Evolutionary conservation across 768 basidiomycete genomes (phyloP).

Genomic region (Leccinum variicolor): DNA sequence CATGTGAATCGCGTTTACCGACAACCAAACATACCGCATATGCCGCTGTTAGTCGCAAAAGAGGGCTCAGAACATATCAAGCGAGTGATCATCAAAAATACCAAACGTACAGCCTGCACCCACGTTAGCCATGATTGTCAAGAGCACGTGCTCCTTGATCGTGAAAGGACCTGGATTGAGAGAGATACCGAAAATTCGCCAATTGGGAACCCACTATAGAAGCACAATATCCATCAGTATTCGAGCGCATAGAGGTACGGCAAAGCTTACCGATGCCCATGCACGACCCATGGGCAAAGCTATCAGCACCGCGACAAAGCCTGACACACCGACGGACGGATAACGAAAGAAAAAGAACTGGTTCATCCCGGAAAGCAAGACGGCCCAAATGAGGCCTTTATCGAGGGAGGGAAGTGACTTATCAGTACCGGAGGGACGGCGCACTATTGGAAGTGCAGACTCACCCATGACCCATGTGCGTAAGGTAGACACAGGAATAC

Average conservation of each 20-base stretch:
- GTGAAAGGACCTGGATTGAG: slow-evolving; percentile 74
- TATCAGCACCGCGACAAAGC: slow-evolving; percentile 67
- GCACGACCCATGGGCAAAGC: slow-evolving; percentile 65
- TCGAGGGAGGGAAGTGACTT: not conserved
- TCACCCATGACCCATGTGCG: slow-evolving; percentile 58
- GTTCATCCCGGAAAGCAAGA: slow-evolving; percentile 69
- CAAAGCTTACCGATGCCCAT: slow-evolving; percentile 45
- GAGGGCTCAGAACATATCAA: not conserved
- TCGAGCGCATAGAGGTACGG: not conserved
- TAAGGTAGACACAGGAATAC: slow-evolving; percentile 57
- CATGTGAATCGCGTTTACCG: not conserved
- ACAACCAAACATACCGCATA: slow-evolving; percentile 37
- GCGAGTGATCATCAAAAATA: not conserved
- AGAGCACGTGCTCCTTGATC: slow-evolving; percentile 69
- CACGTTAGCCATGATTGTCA: slow-evolving; percentile 66
- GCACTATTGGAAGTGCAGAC: too few species aligned
- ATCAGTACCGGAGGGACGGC: not conserved
- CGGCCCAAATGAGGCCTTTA: slow-evolving; percentile 42
- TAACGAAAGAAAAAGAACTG: slow-evolving; percentile 77
- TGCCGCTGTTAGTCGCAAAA: slow-evolving; percentile 30
- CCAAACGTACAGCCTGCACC: slow-evolving; percentile 26
- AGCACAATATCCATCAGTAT: not conserved
- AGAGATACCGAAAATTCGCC: slow-evolving; percentile 53
- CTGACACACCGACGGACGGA: slow-evolving; percentile 40
- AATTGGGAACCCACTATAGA: slow-evolving; percentile 44